A percentile compares a stretch with the other conserved stretches of the same genome.
phyloP scores from a whole-genome alignment of 1,284 basidiomycete genomes.

The Inonotus hispidus region DNA sequence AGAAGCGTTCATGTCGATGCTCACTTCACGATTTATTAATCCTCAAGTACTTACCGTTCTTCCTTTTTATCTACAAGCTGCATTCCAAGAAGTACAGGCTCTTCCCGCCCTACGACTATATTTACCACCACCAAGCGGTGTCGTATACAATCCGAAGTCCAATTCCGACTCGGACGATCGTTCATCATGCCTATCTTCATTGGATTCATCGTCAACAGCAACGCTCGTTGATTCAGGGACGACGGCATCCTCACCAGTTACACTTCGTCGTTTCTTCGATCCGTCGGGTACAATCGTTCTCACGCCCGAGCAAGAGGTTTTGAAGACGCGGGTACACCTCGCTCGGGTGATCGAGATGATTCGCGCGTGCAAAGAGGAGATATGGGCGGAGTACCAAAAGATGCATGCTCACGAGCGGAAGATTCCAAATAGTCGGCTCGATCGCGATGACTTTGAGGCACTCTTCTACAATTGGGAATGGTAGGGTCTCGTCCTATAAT shows the following conservation, averaged over 20 bases:
- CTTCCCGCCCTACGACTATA: slow-evolving; percentile 48
- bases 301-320: slow-evolving; percentile 23
- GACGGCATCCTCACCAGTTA: slow-evolving; percentile 14
- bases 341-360: slow-evolving; percentile 50
- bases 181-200: neutral
- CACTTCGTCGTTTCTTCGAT: slow-evolving; percentile 11
- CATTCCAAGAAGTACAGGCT: slow-evolving; percentile 49
- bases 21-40: slow-evolving; percentile 51
- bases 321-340: slow-evolving; percentile 56
- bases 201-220: slow-evolving; percentile 8
- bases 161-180: neutral
- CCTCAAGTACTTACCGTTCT: slow-evolving; percentile 52
- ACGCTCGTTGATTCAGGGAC: slow-evolving; percentile 10
- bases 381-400: slow-evolving; percentile 55
- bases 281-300: slow-evolving; percentile 22
- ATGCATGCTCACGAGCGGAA: slow-evolving; percentile 38
- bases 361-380: slow-evolving; percentile 59
- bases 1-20: slow-evolving; percentile 64
- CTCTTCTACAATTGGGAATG: slow-evolving; percentile 66
- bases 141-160: neutral
- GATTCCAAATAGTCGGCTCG: slow-evolving; percentile 23
- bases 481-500: slow-evolving; percentile 34
- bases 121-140: slow-evolving; percentile 46
- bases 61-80: slow-evolving; percentile 60
- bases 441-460: slow-evolving; percentile 54